Evolutionary conservation across 345 rosid species (phyloP), one percentile per base, ranked within the genome.

Genomic region (Passiflora organensis): DNA sequence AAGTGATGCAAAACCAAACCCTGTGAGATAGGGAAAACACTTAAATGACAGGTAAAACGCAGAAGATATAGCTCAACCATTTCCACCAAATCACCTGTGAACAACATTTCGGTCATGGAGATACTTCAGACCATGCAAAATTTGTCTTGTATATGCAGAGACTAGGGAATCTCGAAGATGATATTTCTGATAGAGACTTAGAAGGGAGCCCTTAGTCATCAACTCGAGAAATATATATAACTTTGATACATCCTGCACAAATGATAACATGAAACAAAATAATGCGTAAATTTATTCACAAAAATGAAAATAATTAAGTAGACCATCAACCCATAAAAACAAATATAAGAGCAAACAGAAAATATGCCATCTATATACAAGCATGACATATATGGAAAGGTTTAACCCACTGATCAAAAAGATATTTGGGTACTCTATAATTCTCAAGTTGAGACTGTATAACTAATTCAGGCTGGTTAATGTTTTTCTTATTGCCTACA

Each of bases 171-270:
- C 87, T 62, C 14, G 53, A 13, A 91, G 87, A 62, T 66, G 28
- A 52, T 84, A 86, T 56, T 42, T 80, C 51, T 58, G 66, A 76
- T 88, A 91, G 23, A 84, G 83, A 21, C 45, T 80, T 55, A 55
- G 46, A 51, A 91, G 96, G 55, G 96, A 86, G 57, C 95, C 95
- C 61, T 80, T 77, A 21, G 82, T 72, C 46, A 91, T 87, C 53
- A 84, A 78, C 82, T 91, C 95, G 10, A 91, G 82, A 60, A 88
- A 91, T 48, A 91, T 91, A 65, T 85, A 91, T 48, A 91, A 74
- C 42, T 84, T 84, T 47, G 85, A 78, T 37, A 68, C 85, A 63
- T 86, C 95, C 98, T 91, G 79, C 57, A 61, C 69, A 68, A 62
- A 54, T 12, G n/a, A 68, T 56, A 22, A 20, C 19, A 48, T 19